Evolutionary conservation across 352 stramenopile species (phyloP).

Genomic region (Globisporangium camurandrum): DNA sequence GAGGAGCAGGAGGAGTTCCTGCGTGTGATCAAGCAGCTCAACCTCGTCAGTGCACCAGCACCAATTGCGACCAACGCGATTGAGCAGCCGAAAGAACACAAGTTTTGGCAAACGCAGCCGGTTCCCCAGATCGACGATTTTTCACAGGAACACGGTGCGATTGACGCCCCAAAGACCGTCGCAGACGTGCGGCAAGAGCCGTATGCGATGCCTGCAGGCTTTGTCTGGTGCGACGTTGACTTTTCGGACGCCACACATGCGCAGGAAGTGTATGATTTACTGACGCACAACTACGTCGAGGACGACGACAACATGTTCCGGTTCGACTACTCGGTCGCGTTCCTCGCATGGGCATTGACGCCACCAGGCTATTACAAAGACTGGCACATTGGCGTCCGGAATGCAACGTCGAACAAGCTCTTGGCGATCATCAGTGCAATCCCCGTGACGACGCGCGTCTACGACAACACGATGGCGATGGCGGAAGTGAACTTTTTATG

Average conservation of each 20-base stretch:
- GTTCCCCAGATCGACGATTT: constrained; percentile 68
- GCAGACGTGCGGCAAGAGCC: constrained; percentile 89
- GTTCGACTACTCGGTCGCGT: constrained; percentile 85
- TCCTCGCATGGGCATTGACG: constrained; percentile 89
- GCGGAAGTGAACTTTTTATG: constrained; percentile 99
- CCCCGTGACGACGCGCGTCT: constrained; percentile 76
- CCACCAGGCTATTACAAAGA: constrained; percentile 89
- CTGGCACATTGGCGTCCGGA: constrained; percentile 95
- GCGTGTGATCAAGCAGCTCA: constrained; percentile 55
- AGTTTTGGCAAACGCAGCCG: constrained; percentile 90
- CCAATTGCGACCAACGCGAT: constrained; percentile 12
- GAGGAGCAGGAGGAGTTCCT: constrained; percentile 72
- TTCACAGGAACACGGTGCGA: constrained; percentile 80
- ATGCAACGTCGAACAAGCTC: constrained; percentile 87
- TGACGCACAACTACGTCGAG: constrained; percentile 99
- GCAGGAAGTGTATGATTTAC: constrained; percentile 94
- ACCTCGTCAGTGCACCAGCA: constrained; percentile 22
- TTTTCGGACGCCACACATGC: constrained; percentile 67
- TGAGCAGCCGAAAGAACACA: constrained; percentile 43
- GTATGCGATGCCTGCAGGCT: constrained; percentile 95
- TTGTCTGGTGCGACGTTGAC: constrained; percentile 91
- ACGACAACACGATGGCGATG: constrained; percentile 41
- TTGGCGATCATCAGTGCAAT: constrained; percentile 97
- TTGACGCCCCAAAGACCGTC: constrained; percentile 89
- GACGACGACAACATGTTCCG: constrained; percentile 98